These are phyloP conservation scores for Basipetospora sp. DNA, from an alignment of 2,329 filamentous ascomycete genomes.

Conservation along the genomic window DNA sequence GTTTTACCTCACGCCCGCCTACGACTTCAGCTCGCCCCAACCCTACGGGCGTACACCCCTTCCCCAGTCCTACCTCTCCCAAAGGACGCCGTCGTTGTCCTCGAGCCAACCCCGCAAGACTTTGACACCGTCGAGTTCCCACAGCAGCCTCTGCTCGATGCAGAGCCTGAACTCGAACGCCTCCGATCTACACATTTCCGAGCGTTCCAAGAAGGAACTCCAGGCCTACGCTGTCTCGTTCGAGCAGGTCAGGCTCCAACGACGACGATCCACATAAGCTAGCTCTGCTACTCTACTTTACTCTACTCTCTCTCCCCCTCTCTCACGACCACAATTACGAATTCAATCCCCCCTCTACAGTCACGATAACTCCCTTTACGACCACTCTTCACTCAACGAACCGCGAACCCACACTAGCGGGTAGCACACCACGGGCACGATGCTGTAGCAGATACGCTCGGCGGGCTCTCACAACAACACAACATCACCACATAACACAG, in stretches of 20 bases:
- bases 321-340: neutral
- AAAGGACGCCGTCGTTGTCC: constrained; percentile 9
- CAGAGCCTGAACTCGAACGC: constrained; percentile 43
- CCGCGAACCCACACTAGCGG: neutral
- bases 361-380: no score
- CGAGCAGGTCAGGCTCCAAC: constrained; percentile 57
- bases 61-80: constrained; percentile 24
- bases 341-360: no score
- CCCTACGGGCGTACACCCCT: constrained; percentile 36
- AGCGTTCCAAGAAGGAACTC: constrained; percentile 64
- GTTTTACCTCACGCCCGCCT: constrained; percentile 59
- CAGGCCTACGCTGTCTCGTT: constrained; percentile 78
- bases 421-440: no score
- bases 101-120: constrained; percentile 20
- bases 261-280: constrained; percentile 39
- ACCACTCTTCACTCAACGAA: neutral
- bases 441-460: no score
- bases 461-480: no score
- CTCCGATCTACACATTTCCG: constrained; percentile 49
- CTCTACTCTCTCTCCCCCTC: neutral
- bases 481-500: neutral
- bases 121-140: constrained; percentile 60
- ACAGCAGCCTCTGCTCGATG: constrained; percentile 71
- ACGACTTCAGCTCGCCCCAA: constrained; percentile 56
- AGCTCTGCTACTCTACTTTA: constrained; percentile 12